A percentile compares a stretch with the other conserved stretches of the same genome.
Evolutionary conservation across 768 basidiomycete genomes (phyloP).

Genomic region (Russula sp.): DNA sequence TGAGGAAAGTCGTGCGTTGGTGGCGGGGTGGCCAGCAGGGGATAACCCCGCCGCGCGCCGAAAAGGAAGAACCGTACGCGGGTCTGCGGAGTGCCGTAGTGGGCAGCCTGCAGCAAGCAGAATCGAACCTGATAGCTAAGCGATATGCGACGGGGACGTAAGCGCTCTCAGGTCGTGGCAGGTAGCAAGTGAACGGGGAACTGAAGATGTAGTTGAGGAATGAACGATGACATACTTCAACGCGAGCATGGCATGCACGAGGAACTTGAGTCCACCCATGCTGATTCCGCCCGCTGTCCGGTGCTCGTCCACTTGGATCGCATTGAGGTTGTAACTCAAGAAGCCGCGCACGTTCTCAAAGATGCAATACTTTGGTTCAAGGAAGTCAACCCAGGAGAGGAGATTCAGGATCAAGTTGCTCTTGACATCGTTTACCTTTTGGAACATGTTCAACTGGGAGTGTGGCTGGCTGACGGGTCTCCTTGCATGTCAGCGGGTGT

Average conservation of each 20-base stretch:
- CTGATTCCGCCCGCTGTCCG: conserved; percentile 54
- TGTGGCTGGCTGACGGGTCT: conserved; percentile 55
- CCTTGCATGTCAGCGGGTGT: background rate
- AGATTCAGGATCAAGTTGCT: conserved; percentile 60
- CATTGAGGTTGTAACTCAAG: conserved; percentile 33
- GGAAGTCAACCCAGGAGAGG: conserved; percentile 38
- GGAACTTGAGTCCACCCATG: conserved; percentile 69
- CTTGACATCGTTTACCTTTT: conserved; percentile 57
- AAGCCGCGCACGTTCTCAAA: conserved; percentile 47
- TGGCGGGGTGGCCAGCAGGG: conserved; percentile 35
- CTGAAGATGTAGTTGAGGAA: background rate
- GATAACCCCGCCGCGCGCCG: conserved; percentile 32
- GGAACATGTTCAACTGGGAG: conserved; percentile 64
- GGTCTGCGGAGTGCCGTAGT: conserved; percentile 41
- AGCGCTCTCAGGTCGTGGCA: background rate
- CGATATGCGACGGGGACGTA: background rate
- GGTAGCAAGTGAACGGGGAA: background rate
- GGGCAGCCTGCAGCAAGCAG: conserved; percentile 39
- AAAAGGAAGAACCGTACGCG: conserved; percentile 45
- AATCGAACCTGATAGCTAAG: conserved; percentile 39
- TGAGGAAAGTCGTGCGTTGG: conserved; percentile 38
- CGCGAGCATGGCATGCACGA: conserved; percentile 50
- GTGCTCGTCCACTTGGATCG: conserved; percentile 33
- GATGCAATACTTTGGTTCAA: conserved; percentile 37
- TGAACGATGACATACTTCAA: conserved; percentile 44